These are phyloP conservation scores for Pachysolen tannophilus DNA, from an alignment of 805 yeast genomes.

Conservation along the genomic window DNA sequence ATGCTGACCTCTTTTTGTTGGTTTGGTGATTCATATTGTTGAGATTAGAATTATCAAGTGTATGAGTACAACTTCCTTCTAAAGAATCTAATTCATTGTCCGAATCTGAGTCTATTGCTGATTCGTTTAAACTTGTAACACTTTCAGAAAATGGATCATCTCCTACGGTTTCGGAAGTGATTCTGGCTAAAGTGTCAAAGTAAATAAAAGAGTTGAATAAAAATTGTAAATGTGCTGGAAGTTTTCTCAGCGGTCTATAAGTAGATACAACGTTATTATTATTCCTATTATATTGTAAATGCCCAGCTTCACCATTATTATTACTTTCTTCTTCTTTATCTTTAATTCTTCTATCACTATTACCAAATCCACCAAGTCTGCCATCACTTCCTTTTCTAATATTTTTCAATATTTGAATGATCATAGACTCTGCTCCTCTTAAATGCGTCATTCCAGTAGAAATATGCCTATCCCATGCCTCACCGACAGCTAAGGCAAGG, in stretches of 20 bases:
- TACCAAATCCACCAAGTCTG: constrained; percentile 7
- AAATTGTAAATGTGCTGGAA: constrained; percentile 39
- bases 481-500: constrained; percentile 53
- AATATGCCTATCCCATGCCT: constrained; percentile 61
- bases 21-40: too few species aligned
- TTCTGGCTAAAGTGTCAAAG: constrained; percentile 57
- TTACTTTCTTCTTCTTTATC: not conserved
- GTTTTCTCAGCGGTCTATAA: constrained; percentile 10
- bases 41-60: constrained; percentile 1
- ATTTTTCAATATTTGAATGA: constrained; percentile 33
- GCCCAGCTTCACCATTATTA: constrained; percentile 1
- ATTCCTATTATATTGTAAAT: constrained; percentile 3
- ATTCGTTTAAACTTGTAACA: constrained; percentile 3
- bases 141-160: constrained; percentile 18
- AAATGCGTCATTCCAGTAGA: constrained; percentile 64
- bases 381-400: constrained; percentile 6
- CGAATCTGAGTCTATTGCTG: constrained; percentile 1
- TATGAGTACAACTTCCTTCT: constrained; percentile 2
- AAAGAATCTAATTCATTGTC: not conserved
- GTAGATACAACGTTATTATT: constrained; percentile 1
- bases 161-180: constrained; percentile 43
- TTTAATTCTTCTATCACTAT: constrained; percentile 5
- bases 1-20: constrained; percentile 10
- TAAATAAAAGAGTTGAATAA: constrained; percentile 61
- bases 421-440: constrained; percentile 58